Conservation (phyloP, 2,329 filamentous ascomycete species). For the Botrytis medusae region DNA sequence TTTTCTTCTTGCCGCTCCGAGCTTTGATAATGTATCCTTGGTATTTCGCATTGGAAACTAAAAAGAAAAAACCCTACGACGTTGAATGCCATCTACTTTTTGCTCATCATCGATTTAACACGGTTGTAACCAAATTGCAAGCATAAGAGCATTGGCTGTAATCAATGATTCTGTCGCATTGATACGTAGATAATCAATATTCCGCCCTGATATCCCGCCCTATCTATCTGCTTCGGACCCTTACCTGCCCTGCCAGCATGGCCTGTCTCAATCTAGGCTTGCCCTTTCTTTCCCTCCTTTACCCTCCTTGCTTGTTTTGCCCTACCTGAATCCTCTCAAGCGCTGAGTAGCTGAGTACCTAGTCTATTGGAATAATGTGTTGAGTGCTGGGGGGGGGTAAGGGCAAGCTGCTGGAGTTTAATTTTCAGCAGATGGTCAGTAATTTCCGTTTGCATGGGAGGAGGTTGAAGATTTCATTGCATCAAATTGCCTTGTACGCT, state of each 20-base stretch:
- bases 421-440: not conserved
- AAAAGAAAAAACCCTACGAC: not conserved
- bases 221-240: not conserved
- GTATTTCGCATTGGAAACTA: not conserved
- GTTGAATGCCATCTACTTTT: not conserved
- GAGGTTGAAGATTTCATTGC: not conserved
- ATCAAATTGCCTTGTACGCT: not conserved
- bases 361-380: not conserved
- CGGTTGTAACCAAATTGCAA: not conserved
- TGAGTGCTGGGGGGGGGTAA: not conserved
- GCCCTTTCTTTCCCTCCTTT: not conserved
- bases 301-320: not conserved
- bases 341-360: not conserved
- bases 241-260: not conserved
- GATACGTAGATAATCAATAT: not conserved
- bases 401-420: not conserved
- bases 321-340: not conserved
- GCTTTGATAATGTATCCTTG: not conserved
- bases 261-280: not conserved
- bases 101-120: not conserved
- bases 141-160: not conserved
- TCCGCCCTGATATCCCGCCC: not conserved
- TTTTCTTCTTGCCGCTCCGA: not conserved
- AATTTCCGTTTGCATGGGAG: not conserved
- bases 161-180: not conserved